Percentiles rank a stretch among this genome's conserved stretches.
Evolutionary conservation across 345 rosid genomes (phyloP).

Genomic region (Carallia pectinifolia): DNA sequence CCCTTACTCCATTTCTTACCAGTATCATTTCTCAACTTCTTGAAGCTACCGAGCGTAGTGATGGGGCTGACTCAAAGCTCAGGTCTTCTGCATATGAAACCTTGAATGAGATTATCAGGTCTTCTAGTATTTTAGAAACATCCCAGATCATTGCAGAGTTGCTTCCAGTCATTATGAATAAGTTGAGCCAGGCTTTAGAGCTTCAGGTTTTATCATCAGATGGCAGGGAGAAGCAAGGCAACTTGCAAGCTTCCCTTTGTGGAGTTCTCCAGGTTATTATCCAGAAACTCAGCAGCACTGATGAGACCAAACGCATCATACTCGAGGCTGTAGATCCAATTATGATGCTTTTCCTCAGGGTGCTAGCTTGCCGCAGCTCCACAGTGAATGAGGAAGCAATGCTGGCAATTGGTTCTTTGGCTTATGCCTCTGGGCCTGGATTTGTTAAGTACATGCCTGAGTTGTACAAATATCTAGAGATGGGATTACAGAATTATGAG

Average conservation of each 20-base stretch:
- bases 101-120: conserved; percentile 84
- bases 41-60: conserved; percentile 68
- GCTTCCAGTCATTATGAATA: conserved; percentile 70
- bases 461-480: conserved; percentile 74
- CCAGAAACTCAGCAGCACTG: conserved; percentile 70
- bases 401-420: conserved; percentile 97
- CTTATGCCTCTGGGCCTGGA: conserved; percentile 80
- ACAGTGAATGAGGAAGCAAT: conserved; percentile 97
- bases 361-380: conserved; percentile 85
- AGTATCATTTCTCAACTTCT: conserved; percentile 62
- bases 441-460: conserved; percentile 76
- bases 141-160: conserved; percentile 65
- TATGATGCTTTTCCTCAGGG: conserved; percentile 76
- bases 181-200: conserved; percentile 67
- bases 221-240: conserved; percentile 86
- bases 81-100: conserved; percentile 85
- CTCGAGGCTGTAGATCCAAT: conserved; percentile 71
- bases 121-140: conserved; percentile 64
- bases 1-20: conserved; percentile 64
- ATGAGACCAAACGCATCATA: conserved; percentile 57
- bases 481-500: conserved; percentile 85
- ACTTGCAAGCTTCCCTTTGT: conserved; percentile 85
- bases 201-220: conserved; percentile 70
- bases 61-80: conserved; percentile 71
- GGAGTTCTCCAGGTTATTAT: conserved; percentile 89